Evolutionary conservation across 768 basidiomycete genomes (phyloP).

Genomic region (Russula olivacea): DNA sequence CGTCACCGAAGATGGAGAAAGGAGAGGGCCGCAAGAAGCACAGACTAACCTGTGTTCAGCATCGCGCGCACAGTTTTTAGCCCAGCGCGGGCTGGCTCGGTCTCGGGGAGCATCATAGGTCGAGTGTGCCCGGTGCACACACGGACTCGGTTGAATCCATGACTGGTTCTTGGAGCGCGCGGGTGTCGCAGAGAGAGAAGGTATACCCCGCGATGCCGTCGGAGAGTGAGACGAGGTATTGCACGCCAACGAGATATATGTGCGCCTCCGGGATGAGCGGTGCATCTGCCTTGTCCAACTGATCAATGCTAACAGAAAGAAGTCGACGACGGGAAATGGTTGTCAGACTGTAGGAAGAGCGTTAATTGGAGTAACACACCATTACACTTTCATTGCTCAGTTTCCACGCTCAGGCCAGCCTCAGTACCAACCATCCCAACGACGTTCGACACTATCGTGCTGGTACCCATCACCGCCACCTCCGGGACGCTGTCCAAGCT

Average conservation of each 20-base stretch:
- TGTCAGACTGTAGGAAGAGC: background rate
- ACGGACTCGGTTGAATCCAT: too few relatives aligned
- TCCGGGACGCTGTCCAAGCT: too few relatives aligned
- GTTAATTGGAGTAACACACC: slow-evolving; percentile 43
- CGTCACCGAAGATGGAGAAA: too few relatives aligned
- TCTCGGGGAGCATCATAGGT: too few relatives aligned
- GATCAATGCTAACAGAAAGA: slow-evolving; percentile 73
- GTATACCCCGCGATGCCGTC: slow-evolving; percentile 59
- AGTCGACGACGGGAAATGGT: background rate
- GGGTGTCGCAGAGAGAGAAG: too few relatives aligned
- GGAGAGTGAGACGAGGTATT: slow-evolving; percentile 79
- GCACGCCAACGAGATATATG: slow-evolving; percentile 85
- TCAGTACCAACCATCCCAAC: slow-evolving; percentile 70
- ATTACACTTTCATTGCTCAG: slow-evolving; percentile 82
- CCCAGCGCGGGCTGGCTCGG: too few relatives aligned
- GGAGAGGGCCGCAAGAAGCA: too few relatives aligned
- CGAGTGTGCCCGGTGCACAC: too few relatives aligned
- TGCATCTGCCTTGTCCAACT: slow-evolving; percentile 94
- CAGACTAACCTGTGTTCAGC: too few relatives aligned
- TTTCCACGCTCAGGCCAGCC: slow-evolving; percentile 63
- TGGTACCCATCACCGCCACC: too few relatives aligned
- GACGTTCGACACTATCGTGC: slow-evolving; percentile 67
- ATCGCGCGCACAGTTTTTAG: too few relatives aligned
- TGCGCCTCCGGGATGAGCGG: slow-evolving; percentile 92
- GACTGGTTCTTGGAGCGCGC: too few relatives aligned